Percentiles rank a stretch among this genome's conserved stretches.
These are phyloP conservation scores for Hypoxylon fuscum DNA, from an alignment of 495 filamentous ascomycete genomes.

Conservation along the genomic window DNA sequence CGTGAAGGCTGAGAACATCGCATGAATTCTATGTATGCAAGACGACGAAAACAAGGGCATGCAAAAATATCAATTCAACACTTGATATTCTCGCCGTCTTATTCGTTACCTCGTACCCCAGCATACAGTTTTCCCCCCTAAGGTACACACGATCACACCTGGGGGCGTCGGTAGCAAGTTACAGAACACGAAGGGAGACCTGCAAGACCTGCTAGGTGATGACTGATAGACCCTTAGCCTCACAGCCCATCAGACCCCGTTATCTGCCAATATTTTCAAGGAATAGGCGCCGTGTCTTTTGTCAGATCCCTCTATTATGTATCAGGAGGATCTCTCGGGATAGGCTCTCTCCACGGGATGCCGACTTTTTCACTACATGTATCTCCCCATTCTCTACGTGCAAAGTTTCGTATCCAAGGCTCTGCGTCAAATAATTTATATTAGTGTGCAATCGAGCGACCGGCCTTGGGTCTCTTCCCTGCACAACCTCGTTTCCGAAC, in stretches of 20 bases:
- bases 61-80: conserved; percentile 16
- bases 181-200: conserved; percentile 5
- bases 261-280: conserved; percentile 27
- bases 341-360: conserved; percentile 26
- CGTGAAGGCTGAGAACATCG: background rate
- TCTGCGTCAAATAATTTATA: conserved; percentile 40
- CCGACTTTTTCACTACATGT: conserved; percentile 6
- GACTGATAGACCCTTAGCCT: conserved; percentile 15
- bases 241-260: conserved; percentile 7
- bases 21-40: conserved; percentile 23
- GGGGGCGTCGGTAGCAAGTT: conserved; percentile 18
- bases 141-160: background rate
- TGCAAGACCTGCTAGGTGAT: conserved; percentile 6
- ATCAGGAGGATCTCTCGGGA: conserved; percentile 23
- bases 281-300: conserved; percentile 25
- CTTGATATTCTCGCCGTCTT: background rate
- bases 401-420: conserved; percentile 42
- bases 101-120: background rate
- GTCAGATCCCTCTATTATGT: background rate
- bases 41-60: conserved; percentile 11
- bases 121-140: background rate
- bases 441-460: conserved; percentile 38
- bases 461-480: conserved; percentile 34
- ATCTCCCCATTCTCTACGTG: conserved; percentile 26
- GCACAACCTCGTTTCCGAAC: conserved; percentile 41